These are phyloP conservation scores for Peronospora farinosa DNA, from an alignment of 352 stramenopile species.

Conservation along the genomic window DNA sequence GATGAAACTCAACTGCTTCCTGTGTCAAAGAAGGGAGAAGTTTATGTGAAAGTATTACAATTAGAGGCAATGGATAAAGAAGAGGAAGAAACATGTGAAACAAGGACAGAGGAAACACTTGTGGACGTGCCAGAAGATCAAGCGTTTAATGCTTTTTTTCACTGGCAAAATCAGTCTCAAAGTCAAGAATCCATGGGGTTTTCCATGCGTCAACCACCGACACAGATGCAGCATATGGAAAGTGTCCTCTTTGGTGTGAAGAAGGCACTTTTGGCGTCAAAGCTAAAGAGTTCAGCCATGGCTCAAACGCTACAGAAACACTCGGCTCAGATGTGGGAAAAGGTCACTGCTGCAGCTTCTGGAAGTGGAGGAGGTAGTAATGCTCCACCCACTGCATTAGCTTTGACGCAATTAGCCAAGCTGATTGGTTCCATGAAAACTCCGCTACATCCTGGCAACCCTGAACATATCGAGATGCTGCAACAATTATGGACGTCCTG, in stretches of 20 bases:
- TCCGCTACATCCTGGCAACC: slow-evolving; percentile 45
- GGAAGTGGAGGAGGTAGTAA: slow-evolving; percentile 18
- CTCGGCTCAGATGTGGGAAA: slow-evolving; percentile 68
- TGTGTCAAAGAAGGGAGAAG: slow-evolving; percentile 31
- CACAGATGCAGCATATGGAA: slow-evolving; percentile 40
- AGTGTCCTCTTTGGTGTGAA: slow-evolving; percentile 67
- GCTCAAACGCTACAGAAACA: slow-evolving; percentile 71
- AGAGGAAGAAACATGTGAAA: not conserved
- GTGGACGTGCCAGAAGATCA: slow-evolving; percentile 65
- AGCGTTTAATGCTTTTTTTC: slow-evolving; percentile 64
- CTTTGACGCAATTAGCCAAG: slow-evolving; percentile 63
- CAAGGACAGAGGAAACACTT: slow-evolving; percentile 14
- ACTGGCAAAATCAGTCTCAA: slow-evolving; percentile 27
- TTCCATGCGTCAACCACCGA: slow-evolving; percentile 17
- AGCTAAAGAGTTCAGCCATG: slow-evolving; percentile 69
- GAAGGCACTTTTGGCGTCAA: slow-evolving; percentile 63
- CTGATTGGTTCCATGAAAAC: slow-evolving; percentile 59
- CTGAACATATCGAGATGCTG: slow-evolving; percentile 67
- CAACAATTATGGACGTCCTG: slow-evolving; percentile 62
- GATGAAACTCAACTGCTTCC: slow-evolving; percentile 44
- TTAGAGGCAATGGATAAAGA: slow-evolving; percentile 22
- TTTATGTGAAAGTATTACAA: slow-evolving; percentile 76
- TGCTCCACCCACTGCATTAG: slow-evolving; percentile 47
- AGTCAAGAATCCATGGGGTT: slow-evolving; percentile 5
- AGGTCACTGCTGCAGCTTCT: slow-evolving; percentile 37